Evolutionary conservation across 768 basidiomycete species (phyloP), one percentile per base, ranked within the genome.

Genomic region (Lactifluus pinguis): DNA sequence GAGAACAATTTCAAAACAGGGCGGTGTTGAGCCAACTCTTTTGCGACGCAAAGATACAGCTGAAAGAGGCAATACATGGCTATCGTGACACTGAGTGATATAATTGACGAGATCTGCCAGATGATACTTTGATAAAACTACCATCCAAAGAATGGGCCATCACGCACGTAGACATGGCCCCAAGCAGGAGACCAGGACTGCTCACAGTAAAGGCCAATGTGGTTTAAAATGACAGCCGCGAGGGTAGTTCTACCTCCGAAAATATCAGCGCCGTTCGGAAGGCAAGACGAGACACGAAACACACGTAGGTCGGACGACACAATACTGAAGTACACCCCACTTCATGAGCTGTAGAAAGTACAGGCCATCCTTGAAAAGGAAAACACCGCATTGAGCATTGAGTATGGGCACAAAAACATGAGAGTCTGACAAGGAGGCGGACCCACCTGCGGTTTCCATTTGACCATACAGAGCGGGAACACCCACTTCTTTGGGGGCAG

Each of bases 11-110:
- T 87, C 19, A 88, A 71, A 15, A 89, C 67, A 2, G 87, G 88
- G 52, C 78, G 76, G 55, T 82, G 80, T 0, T 79, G 80, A 10
- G 77, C 73, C n/a, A 91, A 74, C 48, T 81, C 74, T 13, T 70
- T 71, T 7, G 82, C 71, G 15, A 89, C 76, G 0, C 81, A 72
- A 8, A 87, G 64, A 66, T 87, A 89, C 17, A 92, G 72, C 68
- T 90, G 88, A 21, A 91, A 72, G 59, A 87, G 71, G 68, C 85
- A 87, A 69, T 87, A 91, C 87, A 89, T 89, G 36, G 87, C 86
- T 55, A 89, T 68, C 0, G 86, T 80, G 17, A 92, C 87, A 0
- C 87, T 88, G 41, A 86, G 66, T 2, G 86, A 87, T 42, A 88
- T 80, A 48, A 86, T 72, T 39, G 79, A 68, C 3, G 77, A 75